Conservation (phyloP, 352 stramenopile species). For the Aphanomyces astaci region DNA sequence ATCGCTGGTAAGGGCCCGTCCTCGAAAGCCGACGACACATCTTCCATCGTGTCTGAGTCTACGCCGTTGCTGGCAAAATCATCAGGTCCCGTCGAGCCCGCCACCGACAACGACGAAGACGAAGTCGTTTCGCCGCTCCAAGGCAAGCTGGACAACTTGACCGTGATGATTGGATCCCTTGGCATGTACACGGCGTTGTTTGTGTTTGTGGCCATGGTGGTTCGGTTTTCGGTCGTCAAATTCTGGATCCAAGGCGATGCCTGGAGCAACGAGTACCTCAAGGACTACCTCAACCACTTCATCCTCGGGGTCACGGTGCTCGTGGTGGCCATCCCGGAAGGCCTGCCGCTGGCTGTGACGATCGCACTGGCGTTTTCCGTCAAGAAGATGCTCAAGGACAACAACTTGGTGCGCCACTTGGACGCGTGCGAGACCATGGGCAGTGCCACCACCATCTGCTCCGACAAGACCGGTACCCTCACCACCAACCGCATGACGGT, state of each 20-base stretch:
- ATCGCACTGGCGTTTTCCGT: slow-evolving; percentile 86
- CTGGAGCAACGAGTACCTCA: slow-evolving; percentile 35
- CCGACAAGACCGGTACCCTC: slow-evolving; percentile 94
- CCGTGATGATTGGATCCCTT: slow-evolving; percentile 59
- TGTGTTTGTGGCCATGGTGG: slow-evolving; percentile 53
- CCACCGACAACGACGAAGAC: slow-evolving; percentile 7
- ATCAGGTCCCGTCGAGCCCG: not conserved
- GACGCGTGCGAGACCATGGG: slow-evolving; percentile 96
- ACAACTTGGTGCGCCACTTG: slow-evolving; percentile 95
- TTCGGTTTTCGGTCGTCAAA: slow-evolving; percentile 48
- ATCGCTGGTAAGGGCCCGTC: not conserved
- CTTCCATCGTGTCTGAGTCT: not conserved
- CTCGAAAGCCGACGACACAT: not conserved
- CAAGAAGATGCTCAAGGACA: slow-evolving; percentile 93
- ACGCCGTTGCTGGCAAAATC: not conserved
- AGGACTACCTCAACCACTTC: slow-evolving; percentile 67
- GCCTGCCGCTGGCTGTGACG: slow-evolving; percentile 82
- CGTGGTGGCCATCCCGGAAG: slow-evolving; percentile 84
- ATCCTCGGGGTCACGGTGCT: slow-evolving; percentile 83
- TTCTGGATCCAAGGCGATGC: slow-evolving; percentile 40
- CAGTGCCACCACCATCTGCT: slow-evolving; percentile 95
- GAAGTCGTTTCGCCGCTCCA: slow-evolving; percentile 49
- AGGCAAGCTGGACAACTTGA: slow-evolving; percentile 66
- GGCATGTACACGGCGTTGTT: slow-evolving; percentile 44
- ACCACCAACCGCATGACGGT: slow-evolving; percentile 95